These are phyloP conservation scores for Scytalidium sp. DNA, from an alignment of 2,329 filamentous ascomycete genomes.

Conservation along the genomic window DNA sequence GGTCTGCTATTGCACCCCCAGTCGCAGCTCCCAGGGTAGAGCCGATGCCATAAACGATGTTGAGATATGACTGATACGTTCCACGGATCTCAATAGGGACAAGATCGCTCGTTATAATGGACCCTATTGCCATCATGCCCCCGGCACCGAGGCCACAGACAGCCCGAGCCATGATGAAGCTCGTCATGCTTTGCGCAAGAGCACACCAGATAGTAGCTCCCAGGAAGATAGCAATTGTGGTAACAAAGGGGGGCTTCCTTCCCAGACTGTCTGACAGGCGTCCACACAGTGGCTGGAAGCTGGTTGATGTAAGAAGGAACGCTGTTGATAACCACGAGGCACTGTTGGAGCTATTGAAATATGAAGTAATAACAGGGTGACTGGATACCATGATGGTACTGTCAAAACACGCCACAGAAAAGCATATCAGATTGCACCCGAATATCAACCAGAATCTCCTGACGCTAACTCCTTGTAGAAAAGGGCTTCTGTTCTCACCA, in stretches of 20 bases:
- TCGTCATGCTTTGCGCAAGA: conserved; percentile 62
- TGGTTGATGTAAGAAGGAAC: conserved; percentile 73
- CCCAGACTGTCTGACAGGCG: conserved; percentile 73
- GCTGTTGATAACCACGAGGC: conserved; percentile 82
- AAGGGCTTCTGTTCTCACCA: conserved; percentile 22
- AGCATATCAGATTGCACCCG: conserved; percentile 51
- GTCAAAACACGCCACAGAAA: conserved; percentile 66
- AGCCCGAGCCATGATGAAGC: conserved; percentile 68
- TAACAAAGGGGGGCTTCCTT: conserved; percentile 63
- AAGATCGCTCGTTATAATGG: conserved; percentile 70
- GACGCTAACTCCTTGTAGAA: conserved; percentile 40
- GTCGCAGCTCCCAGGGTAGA: conserved; percentile 63
- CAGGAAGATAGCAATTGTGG: conserved; percentile 60
- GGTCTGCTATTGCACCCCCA: conserved; percentile 67
- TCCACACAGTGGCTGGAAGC: conserved; percentile 72
- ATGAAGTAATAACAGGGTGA: conserved; percentile 77
- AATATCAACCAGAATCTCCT: conserved; percentile 62
- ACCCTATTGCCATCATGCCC: conserved; percentile 65
- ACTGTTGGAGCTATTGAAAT: conserved; percentile 74
- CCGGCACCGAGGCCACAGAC: conserved; percentile 72
- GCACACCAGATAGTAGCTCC: conserved; percentile 68
- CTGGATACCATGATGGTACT: conserved; percentile 78
- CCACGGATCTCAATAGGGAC: conserved; percentile 66
- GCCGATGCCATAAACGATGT: conserved; percentile 60
- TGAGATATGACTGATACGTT: conserved; percentile 69